Evolutionary conservation across 2,329 filamentous ascomycete species (phyloP).

Genomic region (Aspergillus clavatus): DNA sequence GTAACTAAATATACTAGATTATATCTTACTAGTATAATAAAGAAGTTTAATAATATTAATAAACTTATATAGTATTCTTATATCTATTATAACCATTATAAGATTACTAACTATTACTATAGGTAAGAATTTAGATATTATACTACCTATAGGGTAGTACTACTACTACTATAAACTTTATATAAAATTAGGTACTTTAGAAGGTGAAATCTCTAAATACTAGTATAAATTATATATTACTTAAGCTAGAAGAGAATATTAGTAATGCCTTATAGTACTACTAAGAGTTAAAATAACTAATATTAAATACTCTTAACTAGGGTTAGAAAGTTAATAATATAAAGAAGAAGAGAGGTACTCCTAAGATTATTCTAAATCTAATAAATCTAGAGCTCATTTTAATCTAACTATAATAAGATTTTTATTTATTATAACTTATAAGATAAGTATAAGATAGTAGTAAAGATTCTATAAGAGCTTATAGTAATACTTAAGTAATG

Average conservation of each 20-base stretch:
- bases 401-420: not conserved
- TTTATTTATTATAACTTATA: not conserved
- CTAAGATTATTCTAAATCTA: too few species aligned
- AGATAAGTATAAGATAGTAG: not conserved
- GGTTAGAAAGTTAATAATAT: not conserved
- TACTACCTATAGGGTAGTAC: not conserved
- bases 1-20: not conserved
- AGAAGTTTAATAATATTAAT: not conserved
- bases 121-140: not conserved
- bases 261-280: too few species aligned
- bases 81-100: not conserved
- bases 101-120: not conserved
- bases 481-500: not conserved
- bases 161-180: not conserved
- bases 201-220: not conserved
- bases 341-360: too few species aligned
- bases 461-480: not conserved
- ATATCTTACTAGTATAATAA: not conserved
- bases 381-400: not conserved
- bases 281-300: not conserved
- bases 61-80: not conserved
- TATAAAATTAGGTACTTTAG: not conserved
- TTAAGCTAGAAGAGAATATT: too few species aligned
- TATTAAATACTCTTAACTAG: not conserved
- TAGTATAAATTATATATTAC: not conserved